Conservation (phyloP, 768 basidiomycete genomes). For the Lanmaoa rubissima region DNA sequence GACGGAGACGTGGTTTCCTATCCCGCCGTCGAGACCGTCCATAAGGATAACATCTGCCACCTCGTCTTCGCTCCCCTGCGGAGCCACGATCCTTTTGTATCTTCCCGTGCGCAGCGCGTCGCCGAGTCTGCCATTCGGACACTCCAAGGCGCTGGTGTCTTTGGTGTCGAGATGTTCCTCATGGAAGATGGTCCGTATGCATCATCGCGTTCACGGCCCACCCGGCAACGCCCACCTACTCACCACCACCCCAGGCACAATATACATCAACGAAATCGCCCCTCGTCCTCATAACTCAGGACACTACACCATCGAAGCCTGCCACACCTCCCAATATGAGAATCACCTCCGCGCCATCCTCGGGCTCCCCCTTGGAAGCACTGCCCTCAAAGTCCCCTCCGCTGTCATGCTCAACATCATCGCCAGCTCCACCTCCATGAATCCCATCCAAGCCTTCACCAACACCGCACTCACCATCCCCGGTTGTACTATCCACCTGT, state of each 20-base stretch:
- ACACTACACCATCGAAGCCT: constrained; percentile 98
- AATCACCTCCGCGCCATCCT: constrained; percentile 97
- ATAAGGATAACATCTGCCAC: constrained; percentile 91
- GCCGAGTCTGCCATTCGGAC: constrained; percentile 81
- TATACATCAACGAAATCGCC: constrained; percentile 95
- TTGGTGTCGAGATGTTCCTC: constrained; percentile 98
- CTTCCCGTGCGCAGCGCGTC: constrained; percentile 58
- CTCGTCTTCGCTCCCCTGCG: constrained; percentile 89
- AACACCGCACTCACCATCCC: constrained; percentile 63
- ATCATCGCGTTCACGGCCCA: constrained; percentile 14
- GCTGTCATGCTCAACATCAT: constrained; percentile 94
- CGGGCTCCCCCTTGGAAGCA: constrained; percentile 84
- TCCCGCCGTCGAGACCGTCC: constrained; percentile 92
- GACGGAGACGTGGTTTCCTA: constrained; percentile 78
- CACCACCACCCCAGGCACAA: constrained; percentile 47
- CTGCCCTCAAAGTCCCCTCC: constrained; percentile 81
- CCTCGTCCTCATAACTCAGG: constrained; percentile 98
- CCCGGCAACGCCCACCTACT: background rate
- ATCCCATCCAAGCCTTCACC: constrained; percentile 54
- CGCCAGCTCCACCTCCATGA: constrained; percentile 69
- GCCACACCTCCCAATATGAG: constrained; percentile 94
- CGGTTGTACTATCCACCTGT: constrained; percentile 84
- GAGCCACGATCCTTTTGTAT: constrained; percentile 51
- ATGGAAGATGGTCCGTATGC: constrained; percentile 66
- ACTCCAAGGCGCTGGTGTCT: constrained; percentile 87